Percentiles rank a stretch among this genome's conserved stretches.
Conservation (phyloP, 2,329 filamentous ascomycete genomes). For the Knoxdaviesia capensis region DNA sequence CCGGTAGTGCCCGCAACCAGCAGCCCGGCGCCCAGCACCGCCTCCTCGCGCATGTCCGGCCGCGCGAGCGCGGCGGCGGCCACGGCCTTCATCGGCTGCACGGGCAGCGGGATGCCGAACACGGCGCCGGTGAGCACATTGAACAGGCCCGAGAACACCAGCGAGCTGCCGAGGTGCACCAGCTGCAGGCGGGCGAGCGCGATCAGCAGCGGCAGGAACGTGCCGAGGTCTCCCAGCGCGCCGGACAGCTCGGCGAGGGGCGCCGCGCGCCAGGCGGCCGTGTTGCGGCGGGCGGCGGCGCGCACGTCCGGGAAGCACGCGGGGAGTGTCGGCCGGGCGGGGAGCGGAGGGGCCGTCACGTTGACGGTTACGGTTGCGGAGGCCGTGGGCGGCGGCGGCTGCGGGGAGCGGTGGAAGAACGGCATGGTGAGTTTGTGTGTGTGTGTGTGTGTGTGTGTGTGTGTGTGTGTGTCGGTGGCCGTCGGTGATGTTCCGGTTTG, state of each 20-base stretch:
- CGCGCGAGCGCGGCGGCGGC: constrained; percentile 71
- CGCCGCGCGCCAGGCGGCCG: constrained; percentile 22
- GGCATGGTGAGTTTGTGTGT: too few relatives aligned
- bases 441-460: too few relatives aligned
- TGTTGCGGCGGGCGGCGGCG: constrained; percentile 23
- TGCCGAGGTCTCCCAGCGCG: constrained; percentile 72
- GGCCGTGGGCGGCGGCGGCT: too few relatives aligned
- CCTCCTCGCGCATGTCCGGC: constrained; percentile 1
- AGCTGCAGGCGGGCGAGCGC: constrained; percentile 60
- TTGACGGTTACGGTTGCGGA: constrained; percentile 3
- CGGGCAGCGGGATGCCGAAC: constrained; percentile 78
- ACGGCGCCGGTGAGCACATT: constrained; percentile 65
- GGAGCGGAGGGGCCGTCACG: constrained; percentile 2
- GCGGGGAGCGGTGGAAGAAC: too few relatives aligned
- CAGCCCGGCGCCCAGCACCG: constrained; percentile 55
- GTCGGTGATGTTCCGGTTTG: too few relatives aligned
- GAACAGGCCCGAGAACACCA: constrained; percentile 74
- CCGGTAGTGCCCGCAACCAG: constrained; percentile 58
- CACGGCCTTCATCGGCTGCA: constrained; percentile 84
- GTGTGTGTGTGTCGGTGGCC: too few relatives aligned
- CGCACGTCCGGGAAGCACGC: constrained; percentile 6
- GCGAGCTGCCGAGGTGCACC: constrained; percentile 63
- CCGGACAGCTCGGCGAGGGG: constrained; percentile 63
- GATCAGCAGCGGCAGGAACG: constrained; percentile 73
- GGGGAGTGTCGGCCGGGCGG: background rate